Evolutionary conservation across 78 protist species (phyloP).

Genomic region (Pelomyxa schiedti): DNA sequence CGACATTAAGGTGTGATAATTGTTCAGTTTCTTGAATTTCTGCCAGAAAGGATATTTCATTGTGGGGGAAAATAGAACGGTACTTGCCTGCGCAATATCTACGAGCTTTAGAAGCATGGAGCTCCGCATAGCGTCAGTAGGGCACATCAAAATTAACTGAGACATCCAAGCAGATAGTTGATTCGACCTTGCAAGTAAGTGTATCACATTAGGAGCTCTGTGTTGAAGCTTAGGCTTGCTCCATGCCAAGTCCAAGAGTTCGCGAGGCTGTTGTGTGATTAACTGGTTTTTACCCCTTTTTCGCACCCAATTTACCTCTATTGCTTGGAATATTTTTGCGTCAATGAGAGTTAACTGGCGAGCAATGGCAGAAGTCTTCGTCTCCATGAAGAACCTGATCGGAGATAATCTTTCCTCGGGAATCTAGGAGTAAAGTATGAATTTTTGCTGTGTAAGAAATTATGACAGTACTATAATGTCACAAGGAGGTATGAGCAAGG

Average conservation of each 20-base stretch:
- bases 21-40: no score
- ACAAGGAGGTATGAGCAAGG: neutral
- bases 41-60: no score
- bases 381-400: neutral
- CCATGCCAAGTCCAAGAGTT: conserved; percentile 44
- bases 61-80: no score
- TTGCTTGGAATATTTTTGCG: conserved; percentile 17
- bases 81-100: conserved; percentile 29
- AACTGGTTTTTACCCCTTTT: no score
- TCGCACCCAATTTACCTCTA: no score
- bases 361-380: conserved; percentile 45
- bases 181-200: conserved; percentile 39
- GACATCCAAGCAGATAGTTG: conserved; percentile 45
- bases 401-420: conserved; percentile 40
- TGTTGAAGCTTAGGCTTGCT: conserved; percentile 23
- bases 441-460: neutral
- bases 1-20: conserved; percentile 38
- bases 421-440: conserved; percentile 30
- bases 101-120: conserved; percentile 32
- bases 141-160: conserved; percentile 36
- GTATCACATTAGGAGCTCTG: conserved; percentile 30
- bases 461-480: neutral
- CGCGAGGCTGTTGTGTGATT: no score
- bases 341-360: conserved; percentile 51
- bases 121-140: conserved; percentile 16